Conservation (phyloP, 2,329 filamentous ascomycete species). For the Dryadomyces quercivorus region DNA sequence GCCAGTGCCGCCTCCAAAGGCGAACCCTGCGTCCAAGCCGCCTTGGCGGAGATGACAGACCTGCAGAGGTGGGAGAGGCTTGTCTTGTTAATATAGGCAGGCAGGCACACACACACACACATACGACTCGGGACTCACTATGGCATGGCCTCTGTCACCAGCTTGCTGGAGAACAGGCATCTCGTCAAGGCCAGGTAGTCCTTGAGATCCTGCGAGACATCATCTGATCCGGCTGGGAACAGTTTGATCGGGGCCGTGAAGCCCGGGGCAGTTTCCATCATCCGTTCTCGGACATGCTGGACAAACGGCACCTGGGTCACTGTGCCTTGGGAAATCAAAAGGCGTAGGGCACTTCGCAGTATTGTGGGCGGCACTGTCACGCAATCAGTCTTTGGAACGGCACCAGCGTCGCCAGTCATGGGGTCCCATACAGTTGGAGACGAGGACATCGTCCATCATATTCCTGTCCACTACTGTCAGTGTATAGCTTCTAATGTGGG, state of each 20-base stretch:
- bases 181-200: conserved; percentile 20
- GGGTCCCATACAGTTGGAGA: conserved; percentile 19
- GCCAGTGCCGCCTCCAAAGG: conserved; percentile 14
- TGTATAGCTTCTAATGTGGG: not conserved
- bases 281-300: conserved; percentile 18
- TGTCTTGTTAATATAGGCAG: not conserved
- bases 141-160: conserved; percentile 17
- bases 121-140: conserved; percentile 14
- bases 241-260: conserved; percentile 13
- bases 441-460: conserved; percentile 29
- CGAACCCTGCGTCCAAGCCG: conserved; percentile 14
- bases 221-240: conserved; percentile 13
- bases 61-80: conserved; percentile 15
- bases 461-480: conserved; percentile 15
- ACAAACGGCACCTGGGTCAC: conserved; percentile 20
- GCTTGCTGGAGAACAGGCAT: conserved; percentile 24
- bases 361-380: conserved; percentile 18
- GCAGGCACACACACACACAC: not conserved
- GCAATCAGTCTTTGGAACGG: not conserved
- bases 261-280: conserved; percentile 14
- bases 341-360: conserved; percentile 21
- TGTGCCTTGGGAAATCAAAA: conserved; percentile 20
- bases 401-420: conserved; percentile 3
- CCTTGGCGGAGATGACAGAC: conserved; percentile 10
- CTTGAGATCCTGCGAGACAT: conserved; percentile 12